Conservation (phyloP, 768 basidiomycete species). For the Artomyces pyxidatus region DNA sequence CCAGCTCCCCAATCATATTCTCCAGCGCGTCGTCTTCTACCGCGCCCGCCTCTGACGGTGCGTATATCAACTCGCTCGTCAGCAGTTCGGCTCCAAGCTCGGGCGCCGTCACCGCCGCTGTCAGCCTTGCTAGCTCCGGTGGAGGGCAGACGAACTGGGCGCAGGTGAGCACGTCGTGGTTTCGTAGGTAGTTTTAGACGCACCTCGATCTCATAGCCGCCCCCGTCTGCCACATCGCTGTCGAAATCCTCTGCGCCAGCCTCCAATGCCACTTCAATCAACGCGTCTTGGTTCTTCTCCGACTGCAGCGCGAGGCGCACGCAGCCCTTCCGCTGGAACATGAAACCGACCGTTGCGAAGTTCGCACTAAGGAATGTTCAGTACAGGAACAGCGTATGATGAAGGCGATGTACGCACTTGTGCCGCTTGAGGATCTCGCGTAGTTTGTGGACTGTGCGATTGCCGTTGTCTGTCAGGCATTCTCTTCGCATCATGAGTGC, state of each 20-base stretch:
- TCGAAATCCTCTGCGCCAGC: slow-evolving; percentile 16
- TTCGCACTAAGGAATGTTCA: slow-evolving; percentile 4
- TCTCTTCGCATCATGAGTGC: slow-evolving; percentile 6
- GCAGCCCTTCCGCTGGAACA: slow-evolving; percentile 12
- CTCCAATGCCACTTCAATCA: slow-evolving; percentile 9
- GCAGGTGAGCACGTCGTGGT: not conserved
- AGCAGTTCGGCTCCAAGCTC: slow-evolving; percentile 9
- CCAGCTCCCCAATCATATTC: slow-evolving; percentile 4
- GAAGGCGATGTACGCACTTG: slow-evolving; percentile 8
- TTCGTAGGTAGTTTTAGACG: not conserved
- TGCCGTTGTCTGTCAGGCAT: slow-evolving; percentile 14
- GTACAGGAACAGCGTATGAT: not conserved
- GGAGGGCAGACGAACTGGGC: slow-evolving; percentile 13
- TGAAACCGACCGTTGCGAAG: slow-evolving; percentile 14
- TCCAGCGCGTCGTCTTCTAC: slow-evolving; percentile 14
- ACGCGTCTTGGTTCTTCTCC: slow-evolving; percentile 3
- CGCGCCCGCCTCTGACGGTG: slow-evolving; percentile 18
- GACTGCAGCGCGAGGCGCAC: slow-evolving; percentile 9
- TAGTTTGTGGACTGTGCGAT: slow-evolving; percentile 12
- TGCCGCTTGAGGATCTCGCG: slow-evolving; percentile 14
- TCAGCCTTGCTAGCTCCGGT: slow-evolving; percentile 8
- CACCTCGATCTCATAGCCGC: slow-evolving; percentile 5
- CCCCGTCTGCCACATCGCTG: not conserved
- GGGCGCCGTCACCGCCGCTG: slow-evolving; percentile 3
- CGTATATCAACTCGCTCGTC: slow-evolving; percentile 12